Evolutionary conservation across 2,329 filamentous ascomycete genomes (phyloP).

Genomic region (Sarocladium brachiariae): DNA sequence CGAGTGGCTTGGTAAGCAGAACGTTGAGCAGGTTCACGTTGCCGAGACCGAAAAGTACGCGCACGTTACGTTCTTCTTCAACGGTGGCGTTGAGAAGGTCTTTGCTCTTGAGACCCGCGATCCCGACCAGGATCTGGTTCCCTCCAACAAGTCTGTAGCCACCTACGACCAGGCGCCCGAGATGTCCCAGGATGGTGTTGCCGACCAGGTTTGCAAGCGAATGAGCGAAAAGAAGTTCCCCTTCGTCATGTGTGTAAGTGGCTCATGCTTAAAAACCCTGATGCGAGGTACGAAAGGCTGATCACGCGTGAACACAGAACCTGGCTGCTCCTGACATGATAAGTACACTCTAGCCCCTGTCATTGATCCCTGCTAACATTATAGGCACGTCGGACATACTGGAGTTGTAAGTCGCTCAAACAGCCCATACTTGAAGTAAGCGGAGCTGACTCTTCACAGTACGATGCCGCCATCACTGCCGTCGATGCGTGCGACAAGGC

Average conservation of each 20-base stretch:
- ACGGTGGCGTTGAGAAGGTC: constrained; percentile 94
- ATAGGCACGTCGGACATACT: constrained; percentile 73
- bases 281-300: neutral
- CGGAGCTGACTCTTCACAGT: constrained; percentile 27
- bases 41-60: constrained; percentile 99
- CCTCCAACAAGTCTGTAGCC: constrained; percentile 81
- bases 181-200: constrained; percentile 91
- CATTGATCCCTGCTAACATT: constrained; percentile 2
- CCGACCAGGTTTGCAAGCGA: constrained; percentile 81
- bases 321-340: constrained; percentile 96
- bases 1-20: constrained; percentile 89
- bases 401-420: constrained; percentile 49
- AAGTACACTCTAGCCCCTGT: constrained; percentile 2
- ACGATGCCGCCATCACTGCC: constrained; percentile 84
- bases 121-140: constrained; percentile 68
- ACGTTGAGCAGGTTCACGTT: constrained; percentile 87
- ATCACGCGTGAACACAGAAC: constrained; percentile 52
- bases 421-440: neutral
- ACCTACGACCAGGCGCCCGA: constrained; percentile 93
- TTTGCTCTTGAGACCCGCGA: constrained; percentile 90
- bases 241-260: constrained; percentile 67
- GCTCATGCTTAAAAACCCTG: neutral
- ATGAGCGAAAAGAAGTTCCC: constrained; percentile 81
- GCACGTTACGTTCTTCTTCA: constrained; percentile 99
- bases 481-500: constrained; percentile 84